These are phyloP conservation scores for Paramecium pentaurelia DNA, from an alignment of 73 alveolate species.

Conservation along the genomic window DNA sequence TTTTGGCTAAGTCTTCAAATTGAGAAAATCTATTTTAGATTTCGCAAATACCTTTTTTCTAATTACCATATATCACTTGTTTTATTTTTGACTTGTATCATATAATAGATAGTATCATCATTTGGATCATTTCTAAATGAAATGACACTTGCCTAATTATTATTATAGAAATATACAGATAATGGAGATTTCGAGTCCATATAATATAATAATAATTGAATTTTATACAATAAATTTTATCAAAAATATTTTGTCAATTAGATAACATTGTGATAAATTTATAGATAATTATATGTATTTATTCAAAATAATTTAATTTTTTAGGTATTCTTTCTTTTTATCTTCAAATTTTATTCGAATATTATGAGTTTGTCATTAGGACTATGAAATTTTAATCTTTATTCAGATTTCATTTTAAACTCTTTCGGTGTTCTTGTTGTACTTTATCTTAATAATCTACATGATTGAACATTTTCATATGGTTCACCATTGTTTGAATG, in stretches of 20 bases:
- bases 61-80: background rate
- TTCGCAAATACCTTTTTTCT: constrained; percentile 33
- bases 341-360: background rate
- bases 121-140: constrained; percentile 13
- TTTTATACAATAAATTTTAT: background rate
- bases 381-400: background rate
- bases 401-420: background rate
- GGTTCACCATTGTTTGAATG: background rate
- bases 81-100: background rate
- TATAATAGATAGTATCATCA: constrained; percentile 3
- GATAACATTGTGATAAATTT: background rate
- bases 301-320: background rate
- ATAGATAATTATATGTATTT: background rate
- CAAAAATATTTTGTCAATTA: too few relatives aligned
- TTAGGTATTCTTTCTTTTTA: background rate
- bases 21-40: background rate
- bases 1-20: constrained; percentile 50
- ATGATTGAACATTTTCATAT: background rate
- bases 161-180: background rate
- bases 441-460: background rate
- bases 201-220: background rate
- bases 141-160: background rate
- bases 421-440: background rate
- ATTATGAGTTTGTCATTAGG: background rate
- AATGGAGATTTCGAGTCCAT: background rate